phyloP scores from a whole-genome alignment of 331 rosid species.

The Prunus yedoensis region DNA sequence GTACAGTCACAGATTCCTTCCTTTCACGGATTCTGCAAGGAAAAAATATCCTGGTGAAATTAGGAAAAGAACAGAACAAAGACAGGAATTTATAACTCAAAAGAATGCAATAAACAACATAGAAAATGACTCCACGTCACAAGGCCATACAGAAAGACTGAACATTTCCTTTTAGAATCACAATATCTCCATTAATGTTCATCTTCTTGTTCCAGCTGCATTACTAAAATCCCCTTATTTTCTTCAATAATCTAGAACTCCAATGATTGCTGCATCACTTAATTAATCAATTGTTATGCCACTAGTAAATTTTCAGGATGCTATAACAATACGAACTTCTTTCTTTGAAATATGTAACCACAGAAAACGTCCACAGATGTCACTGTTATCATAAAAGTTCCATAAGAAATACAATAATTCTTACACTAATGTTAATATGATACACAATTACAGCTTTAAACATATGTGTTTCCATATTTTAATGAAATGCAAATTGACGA shows the following conservation, averaged over 20 bases:
- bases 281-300: not conserved
- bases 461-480: not conserved
- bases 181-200: not conserved
- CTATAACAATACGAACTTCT: no score
- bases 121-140: not conserved
- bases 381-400: not conserved
- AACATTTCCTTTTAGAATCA: not conserved
- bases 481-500: not conserved
- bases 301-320: not conserved
- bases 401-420: not conserved
- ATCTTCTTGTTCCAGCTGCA: not conserved
- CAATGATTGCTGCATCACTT: not conserved
- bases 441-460: not conserved
- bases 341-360: not conserved
- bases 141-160: not conserved
- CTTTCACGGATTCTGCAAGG: conserved; percentile 76
- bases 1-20: conserved; percentile 90
- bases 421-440: not conserved
- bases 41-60: conserved; percentile 17
- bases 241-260: not conserved
- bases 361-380: not conserved
- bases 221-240: not conserved
- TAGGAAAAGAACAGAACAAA: not conserved
- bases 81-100: not conserved
- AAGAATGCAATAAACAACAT: not conserved